Evolutionary conservation across 495 filamentous ascomycete species (phyloP), one percentile per base, ranked within the genome.

Genomic region (Haplographium delicatum): DNA sequence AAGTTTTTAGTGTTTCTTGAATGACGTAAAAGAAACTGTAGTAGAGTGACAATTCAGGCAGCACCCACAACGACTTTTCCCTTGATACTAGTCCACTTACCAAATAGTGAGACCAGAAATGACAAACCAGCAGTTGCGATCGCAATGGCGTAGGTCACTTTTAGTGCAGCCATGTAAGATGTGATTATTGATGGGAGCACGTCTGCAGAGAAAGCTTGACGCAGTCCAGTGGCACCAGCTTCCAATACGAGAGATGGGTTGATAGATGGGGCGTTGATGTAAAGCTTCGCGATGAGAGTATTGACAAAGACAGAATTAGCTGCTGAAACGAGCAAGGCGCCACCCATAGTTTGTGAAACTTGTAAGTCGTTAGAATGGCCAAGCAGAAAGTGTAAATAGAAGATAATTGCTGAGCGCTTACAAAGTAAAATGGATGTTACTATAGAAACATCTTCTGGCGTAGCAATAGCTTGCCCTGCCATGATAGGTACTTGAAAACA

Each of bases 291-390:
- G 23, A 76, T 59, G 1, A 86, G 69, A 7, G 71, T 63, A 51
- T 78, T 80, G 50, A 73, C 72, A 56, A 85, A 75, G 9, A 84
- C 68, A 39, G 79, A 79, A 53, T 86, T 73, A 1, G 72, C 82
- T 20, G 83, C 72, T 0, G 75, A 73, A 30, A 81, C 65, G 55
- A 87, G 82, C 22, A 88, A 58, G 4, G 84, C 76, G 41, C 78
- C 81, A 15, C 80, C 79, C 0, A 89, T 62, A 6, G 44, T 50
- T 40, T 58, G 50, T 19, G 39, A 26, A 15, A 58, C 47, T 57
- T 46, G 3, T 13, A 22, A 2, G 6, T 41, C 2, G 5, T n/a
- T 20, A 48, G 6, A 30, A 38, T 38, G 25, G 45, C 13, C 2
- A 9, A 20, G n/a, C n/a, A 35, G 23, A 37, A 20, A 25, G 16